Conservation (phyloP, 2,329 filamentous ascomycete genomes). For the Chaetothyriales sp. region DNA sequence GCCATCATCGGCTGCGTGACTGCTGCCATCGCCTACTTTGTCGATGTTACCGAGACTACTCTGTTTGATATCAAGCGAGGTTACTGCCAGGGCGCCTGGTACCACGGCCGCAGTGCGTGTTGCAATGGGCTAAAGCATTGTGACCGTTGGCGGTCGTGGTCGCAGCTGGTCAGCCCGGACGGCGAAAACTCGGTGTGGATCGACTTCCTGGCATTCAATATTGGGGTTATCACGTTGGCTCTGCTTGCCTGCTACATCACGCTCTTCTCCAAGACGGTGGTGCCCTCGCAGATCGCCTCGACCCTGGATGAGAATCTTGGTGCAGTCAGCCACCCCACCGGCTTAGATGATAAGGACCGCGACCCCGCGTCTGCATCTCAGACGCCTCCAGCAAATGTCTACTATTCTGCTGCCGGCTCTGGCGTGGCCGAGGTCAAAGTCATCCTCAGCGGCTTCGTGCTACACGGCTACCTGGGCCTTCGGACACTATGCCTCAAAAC, state of each 20-base stretch:
- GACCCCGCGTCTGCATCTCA: slow-evolving; percentile 23
- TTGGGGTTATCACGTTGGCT: slow-evolving; percentile 55
- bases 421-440: slow-evolving; percentile 95
- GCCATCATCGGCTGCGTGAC: slow-evolving; percentile 78
- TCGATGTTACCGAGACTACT: slow-evolving; percentile 71
- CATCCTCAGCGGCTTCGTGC: slow-evolving; percentile 91
- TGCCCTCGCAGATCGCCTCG: slow-evolving; percentile 64
- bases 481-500: slow-evolving; percentile 80
- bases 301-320: slow-evolving; percentile 88
- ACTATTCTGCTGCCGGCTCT: slow-evolving; percentile 89
- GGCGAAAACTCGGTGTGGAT: slow-evolving; percentile 41
- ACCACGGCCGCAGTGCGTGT: slow-evolving; percentile 54
- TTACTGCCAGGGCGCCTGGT: slow-evolving; percentile 61
- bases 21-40: slow-evolving; percentile 70
- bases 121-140: slow-evolving; percentile 42
- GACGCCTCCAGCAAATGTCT: slow-evolving; percentile 39
- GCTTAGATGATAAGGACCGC: slow-evolving; percentile 30
- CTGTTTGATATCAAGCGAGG: slow-evolving; percentile 87
- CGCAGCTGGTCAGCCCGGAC: slow-evolving; percentile 43
- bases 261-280: slow-evolving; percentile 79
- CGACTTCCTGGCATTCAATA: slow-evolving; percentile 64
- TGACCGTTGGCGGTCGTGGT: slow-evolving; percentile 49
- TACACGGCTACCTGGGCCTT: slow-evolving; percentile 86
- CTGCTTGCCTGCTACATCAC: slow-evolving; percentile 63
- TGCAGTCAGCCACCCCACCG: slow-evolving; percentile 34